phyloP scores from a whole-genome alignment of 2,329 filamentous ascomycete species.

The Rhinocladiella mackenziei region DNA sequence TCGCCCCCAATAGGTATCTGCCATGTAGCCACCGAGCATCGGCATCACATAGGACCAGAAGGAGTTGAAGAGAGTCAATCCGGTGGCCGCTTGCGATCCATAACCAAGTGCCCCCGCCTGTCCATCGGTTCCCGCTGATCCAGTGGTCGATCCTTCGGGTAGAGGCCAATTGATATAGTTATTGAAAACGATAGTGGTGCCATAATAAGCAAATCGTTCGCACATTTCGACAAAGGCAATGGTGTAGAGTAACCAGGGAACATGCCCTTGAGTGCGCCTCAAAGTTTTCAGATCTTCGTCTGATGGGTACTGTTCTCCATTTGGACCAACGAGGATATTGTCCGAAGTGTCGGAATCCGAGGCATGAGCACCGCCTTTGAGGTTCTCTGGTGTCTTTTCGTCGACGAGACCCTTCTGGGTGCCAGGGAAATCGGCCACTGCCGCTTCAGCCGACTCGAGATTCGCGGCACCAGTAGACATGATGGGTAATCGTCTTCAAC shows the following conservation, averaged over 20 bases:
- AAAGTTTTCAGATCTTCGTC: slow-evolving; percentile 17
- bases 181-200: slow-evolving; percentile 62
- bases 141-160: slow-evolving; percentile 53
- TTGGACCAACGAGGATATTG: slow-evolving; percentile 6
- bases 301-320: slow-evolving; percentile 23
- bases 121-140: slow-evolving; percentile 48
- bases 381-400: not conserved
- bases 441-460: slow-evolving; percentile 7
- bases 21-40: slow-evolving; percentile 56
- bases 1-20: slow-evolving; percentile 62
- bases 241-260: slow-evolving; percentile 51
- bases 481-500: too few species aligned
- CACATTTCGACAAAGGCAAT: slow-evolving; percentile 70
- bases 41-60: slow-evolving; percentile 62
- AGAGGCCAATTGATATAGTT: slow-evolving; percentile 60
- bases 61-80: slow-evolving; percentile 53
- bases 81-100: slow-evolving; percentile 54
- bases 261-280: slow-evolving; percentile 2
- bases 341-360: slow-evolving; percentile 1
- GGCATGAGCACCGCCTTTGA: not conserved
- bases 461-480: slow-evolving; percentile 10
- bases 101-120: slow-evolving; percentile 55
- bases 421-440: slow-evolving; percentile 1
- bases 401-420: not conserved
- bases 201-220: slow-evolving; percentile 41